Evolutionary conservation across 2,329 filamentous ascomycete species (phyloP).

Genomic region (Penicillium rolfsii): DNA sequence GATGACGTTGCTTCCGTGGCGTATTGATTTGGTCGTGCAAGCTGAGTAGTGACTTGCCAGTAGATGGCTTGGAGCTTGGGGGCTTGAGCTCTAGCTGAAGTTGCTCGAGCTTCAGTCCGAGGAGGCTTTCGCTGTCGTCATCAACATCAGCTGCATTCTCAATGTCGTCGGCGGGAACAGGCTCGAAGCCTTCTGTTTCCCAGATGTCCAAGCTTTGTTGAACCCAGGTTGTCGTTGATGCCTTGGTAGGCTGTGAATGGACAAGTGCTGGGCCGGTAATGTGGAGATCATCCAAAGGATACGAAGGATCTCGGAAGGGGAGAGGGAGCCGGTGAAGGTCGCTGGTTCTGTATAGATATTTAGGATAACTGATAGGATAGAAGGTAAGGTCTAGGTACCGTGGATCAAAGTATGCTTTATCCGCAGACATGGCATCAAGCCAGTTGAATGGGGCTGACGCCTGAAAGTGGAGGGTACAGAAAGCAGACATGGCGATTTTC

Average conservation of each 20-base stretch:
- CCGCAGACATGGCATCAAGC: conserved; percentile 11
- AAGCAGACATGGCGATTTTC: background rate
- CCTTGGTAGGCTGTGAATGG: background rate
- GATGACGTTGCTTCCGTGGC: background rate
- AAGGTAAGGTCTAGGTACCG: background rate
- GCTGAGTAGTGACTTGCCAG: conserved; percentile 6
- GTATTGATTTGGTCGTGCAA: conserved; percentile 8
- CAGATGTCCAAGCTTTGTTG: background rate
- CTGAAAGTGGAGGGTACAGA: background rate
- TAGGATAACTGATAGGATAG: background rate
- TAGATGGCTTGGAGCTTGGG: conserved; percentile 7
- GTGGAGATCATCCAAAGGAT: conserved; percentile 1
- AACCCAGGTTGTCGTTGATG: background rate
- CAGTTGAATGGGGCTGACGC: conserved; percentile 4
- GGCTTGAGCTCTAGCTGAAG: conserved; percentile 15
- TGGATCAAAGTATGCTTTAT: conserved; percentile 13
- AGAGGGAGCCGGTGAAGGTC: conserved; percentile 2
- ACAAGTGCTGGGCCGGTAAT: background rate
- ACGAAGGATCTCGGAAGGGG: background rate
- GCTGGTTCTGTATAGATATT: background rate
- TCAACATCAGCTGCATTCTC: background rate
- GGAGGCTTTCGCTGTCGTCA: background rate
- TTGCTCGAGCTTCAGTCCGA: background rate
- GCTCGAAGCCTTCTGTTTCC: conserved; percentile 7
- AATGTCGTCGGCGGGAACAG: background rate